Conservation (phyloP, 306 rosid genomes). For the Prunus kanzakura region DNA sequence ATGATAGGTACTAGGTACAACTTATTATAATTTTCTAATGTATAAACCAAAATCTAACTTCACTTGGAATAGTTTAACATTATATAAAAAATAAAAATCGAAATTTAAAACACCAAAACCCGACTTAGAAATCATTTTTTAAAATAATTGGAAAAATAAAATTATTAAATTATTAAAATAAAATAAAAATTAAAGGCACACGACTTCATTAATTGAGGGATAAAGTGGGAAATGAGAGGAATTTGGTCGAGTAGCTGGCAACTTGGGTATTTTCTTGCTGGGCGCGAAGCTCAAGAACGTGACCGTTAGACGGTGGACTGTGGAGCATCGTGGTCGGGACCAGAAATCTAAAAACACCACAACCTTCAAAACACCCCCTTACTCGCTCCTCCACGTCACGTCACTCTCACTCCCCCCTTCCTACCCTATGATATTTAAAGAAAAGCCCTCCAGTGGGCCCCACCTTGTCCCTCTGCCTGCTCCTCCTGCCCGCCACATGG, state of each 20-base stretch:
- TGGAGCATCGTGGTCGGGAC: slow-evolving; percentile 42
- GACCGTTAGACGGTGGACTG: slow-evolving; percentile 28
- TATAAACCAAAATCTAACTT: no score
- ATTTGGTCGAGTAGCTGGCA: not conserved
- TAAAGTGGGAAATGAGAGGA: not conserved
- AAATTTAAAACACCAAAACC: no score
- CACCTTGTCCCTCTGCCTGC: not conserved
- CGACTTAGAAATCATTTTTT: no score
- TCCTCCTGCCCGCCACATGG: slow-evolving; percentile 9
- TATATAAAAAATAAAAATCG: no score
- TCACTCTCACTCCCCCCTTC: slow-evolving; percentile 20
- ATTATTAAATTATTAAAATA: not conserved
- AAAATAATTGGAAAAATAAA: no score
- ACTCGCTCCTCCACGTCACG: slow-evolving; percentile 10
- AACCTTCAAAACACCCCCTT: not conserved
- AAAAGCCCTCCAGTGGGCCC: not conserved
- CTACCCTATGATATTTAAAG: not conserved
- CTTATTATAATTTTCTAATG: no score
- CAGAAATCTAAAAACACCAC: slow-evolving; percentile 30
- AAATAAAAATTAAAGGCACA: not conserved
- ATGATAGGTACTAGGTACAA: no score
- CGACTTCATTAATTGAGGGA: not conserved
- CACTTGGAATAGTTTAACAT: no score
- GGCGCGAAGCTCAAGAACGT: slow-evolving; percentile 25
- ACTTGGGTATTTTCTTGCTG: not conserved